Conservation (phyloP, 768 basidiomycete genomes). For the Psilocybe cyanescens region DNA sequence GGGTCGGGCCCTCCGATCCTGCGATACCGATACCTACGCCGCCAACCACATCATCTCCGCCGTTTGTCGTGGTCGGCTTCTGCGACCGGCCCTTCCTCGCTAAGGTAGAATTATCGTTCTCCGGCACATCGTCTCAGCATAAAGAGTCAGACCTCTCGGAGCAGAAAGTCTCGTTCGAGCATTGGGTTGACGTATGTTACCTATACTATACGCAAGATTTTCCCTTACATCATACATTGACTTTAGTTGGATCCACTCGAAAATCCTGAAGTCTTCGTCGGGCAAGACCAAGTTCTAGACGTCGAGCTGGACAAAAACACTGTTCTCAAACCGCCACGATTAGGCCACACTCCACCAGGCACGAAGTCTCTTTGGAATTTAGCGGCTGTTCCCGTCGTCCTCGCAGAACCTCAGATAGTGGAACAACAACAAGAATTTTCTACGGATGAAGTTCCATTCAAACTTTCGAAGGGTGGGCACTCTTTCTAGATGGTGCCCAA, state of each 20-base stretch:
- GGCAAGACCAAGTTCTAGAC: constrained; percentile 57
- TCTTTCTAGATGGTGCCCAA: neutral
- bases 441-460: neutral
- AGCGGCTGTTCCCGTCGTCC: neutral
- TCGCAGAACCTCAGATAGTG: no score
- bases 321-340: constrained; percentile 35
- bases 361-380: constrained; percentile 44
- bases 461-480: neutral
- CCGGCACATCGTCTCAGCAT: constrained; percentile 27
- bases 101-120: constrained; percentile 49
- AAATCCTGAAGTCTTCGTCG: constrained; percentile 33
- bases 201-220: neutral
- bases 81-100: constrained; percentile 49
- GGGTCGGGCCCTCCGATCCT: constrained; percentile 34
- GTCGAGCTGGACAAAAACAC: constrained; percentile 55
- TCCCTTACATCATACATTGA: neutral
- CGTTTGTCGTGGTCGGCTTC: constrained; percentile 48
- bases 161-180: constrained; percentile 47
- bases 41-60: constrained; percentile 35
- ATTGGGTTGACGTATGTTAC: constrained; percentile 56
- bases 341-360: constrained; percentile 34
- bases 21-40: constrained; percentile 17
- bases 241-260: constrained; percentile 46
- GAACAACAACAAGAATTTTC: neutral
- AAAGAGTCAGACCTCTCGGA: constrained; percentile 20